Conservation (phyloP, 2,329 filamentous ascomycete species). For the Bipolaris sorokiniana region DNA sequence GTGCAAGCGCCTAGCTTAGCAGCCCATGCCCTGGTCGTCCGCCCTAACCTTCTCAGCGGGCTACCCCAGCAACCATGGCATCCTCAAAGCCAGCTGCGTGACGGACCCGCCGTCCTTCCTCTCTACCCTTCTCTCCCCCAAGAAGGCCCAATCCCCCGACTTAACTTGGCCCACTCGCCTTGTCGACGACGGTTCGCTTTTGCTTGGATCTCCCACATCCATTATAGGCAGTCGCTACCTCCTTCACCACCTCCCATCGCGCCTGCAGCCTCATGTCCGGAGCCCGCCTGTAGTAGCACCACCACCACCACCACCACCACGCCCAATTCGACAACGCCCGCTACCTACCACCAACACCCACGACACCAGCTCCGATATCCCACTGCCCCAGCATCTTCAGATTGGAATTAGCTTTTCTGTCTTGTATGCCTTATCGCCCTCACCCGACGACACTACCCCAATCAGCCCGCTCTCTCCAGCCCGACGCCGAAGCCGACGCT, state of each 20-base stretch:
- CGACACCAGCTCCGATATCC: constrained; percentile 22
- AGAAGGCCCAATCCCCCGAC: constrained; percentile 43
- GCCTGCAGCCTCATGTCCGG: constrained; percentile 33
- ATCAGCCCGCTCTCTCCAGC: constrained; percentile 11
- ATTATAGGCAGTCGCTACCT: constrained; percentile 35
- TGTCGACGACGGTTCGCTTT: constrained; percentile 34
- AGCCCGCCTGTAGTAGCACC: constrained; percentile 23
- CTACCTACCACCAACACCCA: not conserved
- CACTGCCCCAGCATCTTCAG: constrained; percentile 45
- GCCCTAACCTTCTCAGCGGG: constrained; percentile 37
- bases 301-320: no score
- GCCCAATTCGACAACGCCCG: not conserved
- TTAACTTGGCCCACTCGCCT: constrained; percentile 28
- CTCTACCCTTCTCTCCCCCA: constrained; percentile 49
- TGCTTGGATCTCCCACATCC: constrained; percentile 19
- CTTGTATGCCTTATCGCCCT: constrained; percentile 46
- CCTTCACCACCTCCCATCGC: constrained; percentile 28
- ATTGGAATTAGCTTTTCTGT: constrained; percentile 51
- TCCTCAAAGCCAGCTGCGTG: constrained; percentile 48
- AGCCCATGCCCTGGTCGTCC: constrained; percentile 34
- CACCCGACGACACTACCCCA: constrained; percentile 20
- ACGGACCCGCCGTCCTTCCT: constrained; percentile 35
- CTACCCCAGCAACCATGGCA: constrained; percentile 38
- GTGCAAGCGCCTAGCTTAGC: constrained; percentile 33
- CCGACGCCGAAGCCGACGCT: constrained; percentile 23